Evolutionary conservation across 495 filamentous ascomycete species (phyloP), one percentile per base, ranked within the genome.

Genomic region (Aspergillus steynii): DNA sequence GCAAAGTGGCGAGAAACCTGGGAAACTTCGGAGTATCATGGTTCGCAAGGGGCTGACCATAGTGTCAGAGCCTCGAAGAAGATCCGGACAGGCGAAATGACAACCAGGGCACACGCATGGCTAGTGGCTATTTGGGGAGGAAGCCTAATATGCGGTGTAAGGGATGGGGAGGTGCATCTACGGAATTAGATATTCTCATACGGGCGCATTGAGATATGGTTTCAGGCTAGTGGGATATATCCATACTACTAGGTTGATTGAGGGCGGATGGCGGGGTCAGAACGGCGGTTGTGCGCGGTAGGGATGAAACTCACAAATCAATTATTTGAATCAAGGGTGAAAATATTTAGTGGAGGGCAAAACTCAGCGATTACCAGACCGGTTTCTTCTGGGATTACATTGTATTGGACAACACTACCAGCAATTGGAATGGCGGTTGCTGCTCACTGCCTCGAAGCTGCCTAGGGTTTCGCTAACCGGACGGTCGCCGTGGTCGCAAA

Each of bases 91-190:
- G 34, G 9, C 34, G 8, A 37, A 37, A 42, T 42, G 37, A 42
- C 37, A 42, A 42, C 37, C 52, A 54, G 15, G 12, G 9, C 31
- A 20, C 28, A 20, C 28, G 15, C 29, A 54, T n/a, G 7, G 25
- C 52, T 20, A 25, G 8, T 42, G 20, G 20, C 20, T 20, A 20
- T 20, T 20, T 20, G 8, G 28, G 15, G 12, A 5, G 37, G 12
- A 54, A 20, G 28, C 5, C n/a, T 37, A 29, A 54, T 34, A 54
- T 25, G 52, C 37, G 52, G 52, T 29, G 52, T 54, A 54, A 54
- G 52, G 52, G 52, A 54, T 54, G 52, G 37, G 20, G 37, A 37
- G 29, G 37, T 42, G 12, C 1, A 42, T 15, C 31, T 15, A 12
- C 14, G 12, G 37, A 10, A 42, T 42, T 42, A 42, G 9, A 12